phyloP scores from a whole-genome alignment of 2,329 filamentous ascomycete species.

The Colletotrichum shisoi region DNA sequence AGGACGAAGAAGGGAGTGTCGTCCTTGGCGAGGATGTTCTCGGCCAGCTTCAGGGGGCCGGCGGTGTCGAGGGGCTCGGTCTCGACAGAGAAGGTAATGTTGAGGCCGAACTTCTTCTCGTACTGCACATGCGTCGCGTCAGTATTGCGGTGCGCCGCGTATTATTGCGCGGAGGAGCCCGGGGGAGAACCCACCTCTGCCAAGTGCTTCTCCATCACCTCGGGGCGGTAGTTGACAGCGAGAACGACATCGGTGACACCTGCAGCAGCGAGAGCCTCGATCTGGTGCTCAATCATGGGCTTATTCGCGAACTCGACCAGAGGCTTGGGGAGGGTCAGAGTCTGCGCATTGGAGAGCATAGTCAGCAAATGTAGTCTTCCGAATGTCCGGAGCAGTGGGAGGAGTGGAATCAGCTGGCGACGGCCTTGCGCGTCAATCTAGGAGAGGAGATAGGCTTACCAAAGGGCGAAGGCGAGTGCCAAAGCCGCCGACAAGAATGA shows the following conservation, averaged over 20 bases:
- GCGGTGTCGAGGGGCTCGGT: constrained; percentile 94
- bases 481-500: constrained; percentile 99
- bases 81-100: constrained; percentile 97
- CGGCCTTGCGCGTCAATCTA: constrained; percentile 3
- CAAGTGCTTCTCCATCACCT: constrained; percentile 94
- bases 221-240: constrained; percentile 97
- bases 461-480: constrained; percentile 96
- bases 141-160: neutral
- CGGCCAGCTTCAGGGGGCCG: constrained; percentile 92
- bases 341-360: constrained; percentile 60
- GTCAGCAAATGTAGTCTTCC: constrained; percentile 40
- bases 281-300: constrained; percentile 98
- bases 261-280: constrained; percentile 90
- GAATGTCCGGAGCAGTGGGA: neutral
- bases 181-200: constrained; percentile 73
- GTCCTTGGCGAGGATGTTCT: constrained; percentile 90
- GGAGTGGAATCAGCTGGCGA: neutral
- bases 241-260: constrained; percentile 98
- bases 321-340: constrained; percentile 94
- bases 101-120: constrained; percentile 89
- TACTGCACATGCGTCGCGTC: constrained; percentile 64
- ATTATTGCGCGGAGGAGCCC: neutral
- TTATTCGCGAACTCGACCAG: constrained; percentile 98
- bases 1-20: constrained; percentile 96
- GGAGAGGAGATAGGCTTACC: constrained; percentile 62